phyloP scores from a whole-genome alignment of 257 asterid species.

The Solanum appendiculatum region DNA sequence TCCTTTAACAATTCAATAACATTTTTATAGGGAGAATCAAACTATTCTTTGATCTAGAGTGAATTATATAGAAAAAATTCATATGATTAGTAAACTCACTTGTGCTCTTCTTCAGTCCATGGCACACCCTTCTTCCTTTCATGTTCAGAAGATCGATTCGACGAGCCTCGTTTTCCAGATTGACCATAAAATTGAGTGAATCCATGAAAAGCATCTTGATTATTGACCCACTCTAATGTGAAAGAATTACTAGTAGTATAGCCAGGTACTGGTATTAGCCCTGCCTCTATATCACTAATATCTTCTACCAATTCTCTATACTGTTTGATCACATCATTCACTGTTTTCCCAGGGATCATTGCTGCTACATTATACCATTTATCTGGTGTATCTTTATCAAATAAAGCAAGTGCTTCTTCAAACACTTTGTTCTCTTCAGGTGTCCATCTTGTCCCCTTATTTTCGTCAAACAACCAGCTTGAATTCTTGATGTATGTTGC shows the following conservation, averaged over 20 bases:
- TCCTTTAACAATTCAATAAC: background rate
- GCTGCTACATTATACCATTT: slow-evolving; percentile 28
- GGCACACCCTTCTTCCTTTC: slow-evolving; percentile 92
- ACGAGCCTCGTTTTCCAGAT: slow-evolving; percentile 28
- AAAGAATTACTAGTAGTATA: slow-evolving; percentile 33
- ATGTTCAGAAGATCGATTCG: slow-evolving; percentile 43
- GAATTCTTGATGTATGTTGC: slow-evolving; percentile 30
- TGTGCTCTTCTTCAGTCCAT: slow-evolving; percentile 97
- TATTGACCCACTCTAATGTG: slow-evolving; percentile 47
- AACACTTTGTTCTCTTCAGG: slow-evolving; percentile 28
- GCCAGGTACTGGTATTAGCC: slow-evolving; percentile 60
- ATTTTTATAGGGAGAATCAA: background rate
- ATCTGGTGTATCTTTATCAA: slow-evolving; percentile 22
- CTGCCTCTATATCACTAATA: slow-evolving; percentile 63
- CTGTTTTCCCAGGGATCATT: slow-evolving; percentile 25
- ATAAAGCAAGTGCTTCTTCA: slow-evolving; percentile 55
- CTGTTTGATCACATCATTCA: slow-evolving; percentile 17
- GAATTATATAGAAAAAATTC: background rate
- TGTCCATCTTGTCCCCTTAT: slow-evolving; percentile 16
- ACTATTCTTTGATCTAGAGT: background rate
- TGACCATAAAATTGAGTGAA: slow-evolving; percentile 25
- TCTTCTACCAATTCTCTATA: slow-evolving; percentile 21
- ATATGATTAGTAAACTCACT: slow-evolving; percentile 18
- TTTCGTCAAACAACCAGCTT: slow-evolving; percentile 55
- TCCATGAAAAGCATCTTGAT: slow-evolving; percentile 14